Evolutionary conservation across 2,329 filamentous ascomycete genomes (phyloP), one percentile per base, ranked within the genome.

Genomic region (Cladosporium oxysporum): DNA sequence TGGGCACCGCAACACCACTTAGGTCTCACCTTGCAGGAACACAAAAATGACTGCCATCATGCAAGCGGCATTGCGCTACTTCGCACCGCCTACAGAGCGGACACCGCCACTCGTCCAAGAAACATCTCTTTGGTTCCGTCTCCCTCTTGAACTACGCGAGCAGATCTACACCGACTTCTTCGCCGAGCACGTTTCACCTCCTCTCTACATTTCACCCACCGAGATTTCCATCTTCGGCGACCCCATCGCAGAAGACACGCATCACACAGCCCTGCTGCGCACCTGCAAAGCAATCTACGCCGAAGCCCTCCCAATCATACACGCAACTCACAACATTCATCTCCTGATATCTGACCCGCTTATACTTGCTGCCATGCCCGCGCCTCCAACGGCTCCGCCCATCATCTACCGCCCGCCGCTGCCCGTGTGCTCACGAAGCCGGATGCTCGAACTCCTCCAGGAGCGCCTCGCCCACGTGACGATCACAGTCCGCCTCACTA

Each of bases 221-320:
- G 31, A 31, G 16, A 18, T 3, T 10, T 33, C 52, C 18, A 10
- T 55, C 28, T 31, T 55, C 18, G 26, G 18, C 28, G 31, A 31
- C 11, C 52, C 52, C 5, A 18, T 55, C 1, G 10, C 8, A 21
- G 52, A 55, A 55, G 52, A 18, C 18, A 33, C 52, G 12, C 14
- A 55, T 5, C 52, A 55, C 52, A 55, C 52, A 33, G 52, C 52
- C 16, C 5, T 61, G 18, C 58, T 61, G 18, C 47, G 37, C 16
- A 44, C 58, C 5, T 61, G 58, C 37, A 61, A 61, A 61, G 58
- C 58, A 8, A 61, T 61, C 16, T 23, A 61, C 21, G 58, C 58
- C 29, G 58, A 61, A 26, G 58, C 58, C 2, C 58, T 61, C 8
- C 52, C 52, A 6, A 33, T 55, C 28, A 2, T 55, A 8, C 52